Evolutionary conservation across 169 alveolate species (phyloP).

Genomic region (Eimeria tenella): DNA sequence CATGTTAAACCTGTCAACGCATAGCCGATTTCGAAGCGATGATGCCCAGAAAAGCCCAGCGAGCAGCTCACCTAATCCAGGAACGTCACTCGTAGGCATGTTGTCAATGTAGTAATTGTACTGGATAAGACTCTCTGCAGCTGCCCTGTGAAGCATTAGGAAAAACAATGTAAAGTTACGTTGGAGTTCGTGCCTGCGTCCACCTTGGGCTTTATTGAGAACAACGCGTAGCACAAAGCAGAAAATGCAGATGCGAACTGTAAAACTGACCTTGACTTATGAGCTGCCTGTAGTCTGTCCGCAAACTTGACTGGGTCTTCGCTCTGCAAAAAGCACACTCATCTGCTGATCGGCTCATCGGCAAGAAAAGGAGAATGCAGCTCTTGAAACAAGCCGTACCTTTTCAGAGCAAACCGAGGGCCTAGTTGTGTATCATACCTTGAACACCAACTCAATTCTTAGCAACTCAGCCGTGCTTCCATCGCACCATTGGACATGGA

Average conservation of each 20-base stretch:
- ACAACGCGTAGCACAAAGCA: neutral
- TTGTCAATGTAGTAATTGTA: constrained; percentile 93
- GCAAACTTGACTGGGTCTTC: constrained; percentile 80
- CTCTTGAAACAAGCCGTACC: too few species aligned
- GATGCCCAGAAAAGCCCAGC: neutral
- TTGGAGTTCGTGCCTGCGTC: neutral
- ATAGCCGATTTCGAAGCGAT: neutral
- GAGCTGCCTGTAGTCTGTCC: constrained; percentile 74
- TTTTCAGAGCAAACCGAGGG: too few species aligned
- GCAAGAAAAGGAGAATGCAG: neutral
- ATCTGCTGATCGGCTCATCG: neutral
- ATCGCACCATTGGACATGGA: constrained; percentile 66
- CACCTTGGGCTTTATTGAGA: neutral
- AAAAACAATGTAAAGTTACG: neutral
- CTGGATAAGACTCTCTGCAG: constrained; percentile 93
- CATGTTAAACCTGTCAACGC: neutral
- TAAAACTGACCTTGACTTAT: constrained; percentile 45
- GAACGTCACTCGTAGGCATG: constrained; percentile 93
- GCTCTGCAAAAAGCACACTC: constrained; percentile 29
- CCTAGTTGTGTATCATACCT: neutral
- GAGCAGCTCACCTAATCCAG: constrained; percentile 86
- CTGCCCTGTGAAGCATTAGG: constrained; percentile 82
- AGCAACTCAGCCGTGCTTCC: constrained; percentile 85
- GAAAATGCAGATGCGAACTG: neutral
- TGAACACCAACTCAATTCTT: constrained; percentile 89